phyloP scores from a whole-genome alignment of 2,329 filamentous ascomycete genomes.

The Beauveria sp. region DNA sequence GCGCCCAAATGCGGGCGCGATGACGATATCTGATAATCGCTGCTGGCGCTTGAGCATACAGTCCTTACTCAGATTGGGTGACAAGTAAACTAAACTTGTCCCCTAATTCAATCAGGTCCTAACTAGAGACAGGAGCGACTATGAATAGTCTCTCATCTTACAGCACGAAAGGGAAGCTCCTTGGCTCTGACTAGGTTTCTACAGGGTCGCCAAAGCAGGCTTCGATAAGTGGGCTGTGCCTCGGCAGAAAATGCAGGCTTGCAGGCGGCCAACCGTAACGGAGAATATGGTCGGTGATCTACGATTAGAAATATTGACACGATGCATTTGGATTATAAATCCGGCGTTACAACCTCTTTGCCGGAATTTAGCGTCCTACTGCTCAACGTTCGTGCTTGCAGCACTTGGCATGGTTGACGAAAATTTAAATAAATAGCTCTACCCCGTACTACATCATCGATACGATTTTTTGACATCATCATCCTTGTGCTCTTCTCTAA shows the following conservation, averaged over 20 bases:
- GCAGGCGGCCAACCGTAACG: no score
- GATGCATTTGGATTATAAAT: conserved; percentile 1
- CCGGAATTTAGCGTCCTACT: background rate
- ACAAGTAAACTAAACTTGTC: no score
- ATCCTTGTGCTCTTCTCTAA: background rate
- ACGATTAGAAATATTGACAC: background rate
- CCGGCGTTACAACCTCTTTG: background rate
- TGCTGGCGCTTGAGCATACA: background rate
- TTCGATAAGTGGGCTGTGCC: background rate
- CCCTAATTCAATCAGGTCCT: no score
- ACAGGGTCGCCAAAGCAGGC: background rate
- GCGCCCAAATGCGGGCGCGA: background rate
- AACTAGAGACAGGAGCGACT: no score
- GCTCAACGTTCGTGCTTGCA: background rate
- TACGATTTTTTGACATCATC: background rate
- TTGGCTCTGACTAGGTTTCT: background rate
- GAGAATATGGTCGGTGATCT: background rate
- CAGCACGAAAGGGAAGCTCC: background rate
- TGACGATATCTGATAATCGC: background rate
- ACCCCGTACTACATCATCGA: background rate
- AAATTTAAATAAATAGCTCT: background rate
- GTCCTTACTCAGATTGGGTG: no score
- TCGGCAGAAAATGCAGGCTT: background rate
- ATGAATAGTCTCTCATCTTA: no score
- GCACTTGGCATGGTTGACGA: background rate